Base-by-base conservation (phyloP, 805 yeast genomes). In the Brettanomyces anomalus region DNA sequence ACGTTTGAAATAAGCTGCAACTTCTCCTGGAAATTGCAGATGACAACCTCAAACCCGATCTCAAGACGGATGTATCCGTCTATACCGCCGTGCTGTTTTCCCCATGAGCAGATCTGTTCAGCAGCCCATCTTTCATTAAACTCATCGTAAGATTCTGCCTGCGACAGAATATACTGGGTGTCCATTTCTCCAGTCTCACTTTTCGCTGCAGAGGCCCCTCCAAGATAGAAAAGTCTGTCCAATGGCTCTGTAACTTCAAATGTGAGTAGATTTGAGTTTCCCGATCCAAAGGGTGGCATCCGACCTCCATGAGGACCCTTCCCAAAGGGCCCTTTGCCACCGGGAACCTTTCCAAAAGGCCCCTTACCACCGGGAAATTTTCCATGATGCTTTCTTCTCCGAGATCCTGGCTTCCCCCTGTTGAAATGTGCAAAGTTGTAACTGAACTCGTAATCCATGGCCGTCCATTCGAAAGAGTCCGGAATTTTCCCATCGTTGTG, bases 201-300 rank as follows among this genome's bases (percentile, higher is more conserved):
- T 54, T 78, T 79, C 0, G 83, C 76, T n/a, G 83, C 85, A 24
- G 82, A 76, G 0, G 84, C 82, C 5, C 85, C 85, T 47, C 79
- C 84, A n/a, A 79, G 54, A 40, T 70, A 67, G 4, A 79, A 61
- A 26, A 79, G 52, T 48, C 66, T 71, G 47, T 65, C 66, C 41
- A 79, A 55, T 3, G 81, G 78, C 46, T 61, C 64, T 3, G 57
- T 60, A 8, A 70, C 72, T 46, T 65, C 59, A 48, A 76, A 76
- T 0, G 82, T 74, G 47, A 70, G 60, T 39, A 76, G 44, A 16
- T 57, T 49, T 4, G 57, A 32, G 10, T 48, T 16, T 1, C 42
- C 43, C 18, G 37, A 30, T 16, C 33, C 35, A 17, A 42, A 15
- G 11, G 38, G 37, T 20, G 47, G 46, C 3, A 36, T 17, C 7